Conservation (phyloP, 2,329 filamentous ascomycete genomes). For the Aspergillus tamarii region DNA sequence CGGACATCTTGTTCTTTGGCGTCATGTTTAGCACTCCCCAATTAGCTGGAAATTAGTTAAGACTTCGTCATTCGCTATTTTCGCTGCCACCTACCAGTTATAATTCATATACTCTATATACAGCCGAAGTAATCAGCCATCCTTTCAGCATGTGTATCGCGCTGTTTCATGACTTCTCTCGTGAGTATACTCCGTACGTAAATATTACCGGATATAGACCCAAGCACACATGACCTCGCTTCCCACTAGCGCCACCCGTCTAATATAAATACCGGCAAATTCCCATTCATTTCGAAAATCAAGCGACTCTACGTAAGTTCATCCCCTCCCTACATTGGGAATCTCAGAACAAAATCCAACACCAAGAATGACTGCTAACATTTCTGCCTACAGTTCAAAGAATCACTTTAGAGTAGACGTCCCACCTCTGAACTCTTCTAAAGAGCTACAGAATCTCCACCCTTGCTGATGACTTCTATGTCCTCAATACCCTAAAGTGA, state of each 20-base stretch:
- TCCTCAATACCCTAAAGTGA: constrained; percentile 91
- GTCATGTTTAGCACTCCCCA: no score
- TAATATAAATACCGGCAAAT: neutral
- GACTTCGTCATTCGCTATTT: no score
- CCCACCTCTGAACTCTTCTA: constrained; percentile 86
- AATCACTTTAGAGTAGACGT: constrained; percentile 99
- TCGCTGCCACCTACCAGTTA: no score
- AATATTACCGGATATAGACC: no score
- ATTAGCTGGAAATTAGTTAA: no score
- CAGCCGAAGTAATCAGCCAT: no score
- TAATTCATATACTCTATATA: no score
- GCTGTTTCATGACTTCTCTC: no score
- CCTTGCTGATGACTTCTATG: constrained; percentile 88
- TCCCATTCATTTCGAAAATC: constrained; percentile 34
- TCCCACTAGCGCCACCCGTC: constrained; percentile 7
- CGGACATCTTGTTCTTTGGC: no score
- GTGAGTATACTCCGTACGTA: no score
- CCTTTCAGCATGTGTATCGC: no score
- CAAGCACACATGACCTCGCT: constrained; percentile 32
- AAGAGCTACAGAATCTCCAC: constrained; percentile 89
- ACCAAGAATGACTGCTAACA: constrained; percentile 24
- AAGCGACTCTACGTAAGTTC: constrained; percentile 50
- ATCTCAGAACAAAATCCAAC: neutral
- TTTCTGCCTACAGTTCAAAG: constrained; percentile 55
- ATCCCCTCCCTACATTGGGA: constrained; percentile 29